Evolutionary conservation across 2,329 filamentous ascomycete species (phyloP).

Genomic region (Trichocomaceae sp.): DNA sequence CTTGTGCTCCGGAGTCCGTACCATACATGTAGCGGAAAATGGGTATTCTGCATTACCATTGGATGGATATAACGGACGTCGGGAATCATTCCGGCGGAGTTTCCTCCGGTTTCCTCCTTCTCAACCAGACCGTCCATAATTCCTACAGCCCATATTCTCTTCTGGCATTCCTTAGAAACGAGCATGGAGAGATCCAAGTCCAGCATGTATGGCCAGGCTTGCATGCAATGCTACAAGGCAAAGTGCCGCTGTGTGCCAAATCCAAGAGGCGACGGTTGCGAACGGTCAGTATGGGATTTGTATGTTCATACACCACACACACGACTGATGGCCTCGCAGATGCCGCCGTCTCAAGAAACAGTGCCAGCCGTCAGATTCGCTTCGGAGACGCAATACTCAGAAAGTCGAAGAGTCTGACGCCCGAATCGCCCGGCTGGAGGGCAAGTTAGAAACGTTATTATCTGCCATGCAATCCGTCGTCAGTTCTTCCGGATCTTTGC

Average conservation of each 20-base stretch:
- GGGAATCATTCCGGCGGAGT: not conserved
- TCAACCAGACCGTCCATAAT: not conserved
- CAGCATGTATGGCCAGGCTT: constrained; percentile 25
- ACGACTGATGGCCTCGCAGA: constrained; percentile 16
- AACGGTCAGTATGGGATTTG: constrained; percentile 18
- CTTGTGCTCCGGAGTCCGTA: no score
- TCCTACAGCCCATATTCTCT: not conserved
- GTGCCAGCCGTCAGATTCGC: constrained; percentile 30
- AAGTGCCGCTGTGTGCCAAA: constrained; percentile 25
- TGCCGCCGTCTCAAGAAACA: constrained; percentile 32
- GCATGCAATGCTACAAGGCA: constrained; percentile 26
- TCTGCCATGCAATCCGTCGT: constrained; percentile 25
- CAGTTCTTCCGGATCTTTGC: constrained; percentile 4
- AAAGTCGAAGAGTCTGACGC: constrained; percentile 22
- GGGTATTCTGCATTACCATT: no score
- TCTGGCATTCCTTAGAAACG: not conserved
- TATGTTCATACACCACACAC: no score
- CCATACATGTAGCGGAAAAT: no score
- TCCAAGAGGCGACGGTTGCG: constrained; percentile 18
- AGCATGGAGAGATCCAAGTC: constrained; percentile 11
- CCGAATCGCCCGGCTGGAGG: constrained; percentile 33
- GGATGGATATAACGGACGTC: no score
- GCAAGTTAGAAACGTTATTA: constrained; percentile 28
- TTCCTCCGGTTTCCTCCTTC: not conserved
- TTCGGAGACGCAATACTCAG: constrained; percentile 25